Base-by-base conservation (phyloP, 108 stramenopile species). In the Nitzschia sp. region DNA sequence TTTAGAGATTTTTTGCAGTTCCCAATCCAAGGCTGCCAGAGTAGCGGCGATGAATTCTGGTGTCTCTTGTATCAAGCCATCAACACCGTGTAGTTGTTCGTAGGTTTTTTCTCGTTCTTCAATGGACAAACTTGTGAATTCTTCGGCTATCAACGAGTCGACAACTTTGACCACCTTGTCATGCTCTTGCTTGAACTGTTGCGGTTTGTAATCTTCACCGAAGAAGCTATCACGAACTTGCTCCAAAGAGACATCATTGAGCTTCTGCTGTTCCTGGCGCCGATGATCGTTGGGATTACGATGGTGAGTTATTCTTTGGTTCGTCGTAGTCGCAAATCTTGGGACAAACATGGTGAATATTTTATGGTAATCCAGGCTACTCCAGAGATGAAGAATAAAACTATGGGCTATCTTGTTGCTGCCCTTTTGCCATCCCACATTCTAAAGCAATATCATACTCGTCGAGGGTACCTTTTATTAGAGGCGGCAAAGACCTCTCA, bases 71-170 rank as follows among this genome's bases (percentile, higher is more conserved):
- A 38, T 56, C 11, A 33, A 53, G 1, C 23, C 54, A 1, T 27
- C 18, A 0, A 67, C 66, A 1, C 66, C 66, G 55, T 67, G 66
- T 11, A 67, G 2, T 13, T 67, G 54, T 38, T 67, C 54, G 19
- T 21, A 51, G 13, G 49, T 4, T 19, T 51, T 23, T 4, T 51
- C 49, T 19, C 49, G 13, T 51, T 51, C 49, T 21, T 61, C 17
- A 6, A 42, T 6, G 13, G 9, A 9, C 13, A 42, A 42, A 9
- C 13, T 42, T 13, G 38, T 42, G 13, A 42, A 42, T 42, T 42
- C 38, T 42, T 42, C 13, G 9, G 13, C 38, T 13, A 42, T 6
- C 38, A 42, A 42, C 38, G 38, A 42, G 38, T 42, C 38, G 9
- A 42, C 9, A 42, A 9, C 6, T 9, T 42, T 42, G 38, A 9